Evolutionary conservation across 2,329 filamentous ascomycete genomes (phyloP).

Genomic region (Sarocladiaceae sp.): DNA sequence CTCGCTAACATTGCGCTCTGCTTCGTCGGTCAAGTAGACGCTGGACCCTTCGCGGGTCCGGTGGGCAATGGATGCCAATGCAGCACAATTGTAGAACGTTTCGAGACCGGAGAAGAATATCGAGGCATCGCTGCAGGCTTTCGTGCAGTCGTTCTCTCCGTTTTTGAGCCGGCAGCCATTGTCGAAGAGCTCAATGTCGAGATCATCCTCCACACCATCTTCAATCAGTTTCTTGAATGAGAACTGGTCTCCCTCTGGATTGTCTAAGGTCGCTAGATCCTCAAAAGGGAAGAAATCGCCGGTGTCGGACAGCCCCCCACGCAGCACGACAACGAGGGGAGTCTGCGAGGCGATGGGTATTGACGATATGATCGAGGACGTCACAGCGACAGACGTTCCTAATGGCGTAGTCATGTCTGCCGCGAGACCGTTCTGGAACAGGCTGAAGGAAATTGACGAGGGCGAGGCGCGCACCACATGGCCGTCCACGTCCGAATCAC

Average conservation of each 20-base stretch:
- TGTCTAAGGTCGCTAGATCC: conserved; percentile 26
- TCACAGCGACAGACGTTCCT: conserved; percentile 2
- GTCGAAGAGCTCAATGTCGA: conserved; percentile 26
- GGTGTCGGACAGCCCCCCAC: conserved; percentile 24
- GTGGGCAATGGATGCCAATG: conserved; percentile 28
- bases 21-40: conserved; percentile 27
- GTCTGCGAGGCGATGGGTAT: conserved; percentile 16
- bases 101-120: conserved; percentile 30
- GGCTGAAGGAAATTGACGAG: not conserved
- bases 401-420: conserved; percentile 2
- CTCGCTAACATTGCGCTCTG: conserved; percentile 30
- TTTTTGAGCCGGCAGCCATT: conserved; percentile 26
- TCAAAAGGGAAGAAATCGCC: conserved; percentile 33
- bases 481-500: no score
- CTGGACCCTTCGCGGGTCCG: conserved; percentile 24
- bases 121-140: conserved; percentile 25
- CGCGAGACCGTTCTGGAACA: not conserved
- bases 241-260: conserved; percentile 20
- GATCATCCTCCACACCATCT: conserved; percentile 27
- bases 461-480: not conserved
- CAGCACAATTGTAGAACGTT: conserved; percentile 35
- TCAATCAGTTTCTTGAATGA: conserved; percentile 30
- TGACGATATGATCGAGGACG: not conserved
- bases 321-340: conserved; percentile 25
- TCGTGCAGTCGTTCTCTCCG: conserved; percentile 25